These are phyloP conservation scores for Boletus subparvulus DNA, from an alignment of 768 basidiomycete genomes.

Conservation along the genomic window DNA sequence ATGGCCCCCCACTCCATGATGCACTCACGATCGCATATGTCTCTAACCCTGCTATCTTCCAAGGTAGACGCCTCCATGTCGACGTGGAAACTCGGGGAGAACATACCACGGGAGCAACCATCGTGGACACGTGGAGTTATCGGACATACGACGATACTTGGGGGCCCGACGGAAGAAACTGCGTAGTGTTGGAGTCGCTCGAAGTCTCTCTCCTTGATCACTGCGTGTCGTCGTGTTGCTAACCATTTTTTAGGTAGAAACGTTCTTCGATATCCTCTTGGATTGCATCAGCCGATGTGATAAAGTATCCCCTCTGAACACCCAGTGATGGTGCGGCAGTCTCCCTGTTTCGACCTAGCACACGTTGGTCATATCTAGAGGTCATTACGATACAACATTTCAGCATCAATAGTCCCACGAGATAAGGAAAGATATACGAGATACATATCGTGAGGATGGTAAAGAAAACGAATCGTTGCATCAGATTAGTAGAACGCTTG, in stretches of 20 bases:
- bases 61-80: constrained; percentile 63
- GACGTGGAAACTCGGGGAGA: constrained; percentile 75
- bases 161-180: constrained; percentile 76
- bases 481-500: background rate
- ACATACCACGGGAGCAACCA: constrained; percentile 72
- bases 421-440: background rate
- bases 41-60: constrained; percentile 65
- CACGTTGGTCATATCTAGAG: background rate
- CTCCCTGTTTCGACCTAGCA: background rate
- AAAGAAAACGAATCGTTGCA: background rate
- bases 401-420: background rate
- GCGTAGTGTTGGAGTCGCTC: constrained; percentile 63
- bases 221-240: background rate
- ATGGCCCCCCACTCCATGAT: constrained; percentile 88
- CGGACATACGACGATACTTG: constrained; percentile 59
- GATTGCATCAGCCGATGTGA: constrained; percentile 62
- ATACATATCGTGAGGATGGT: background rate
- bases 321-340: background rate
- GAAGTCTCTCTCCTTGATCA: constrained; percentile 52
- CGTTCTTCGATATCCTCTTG: constrained; percentile 66
- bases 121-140: constrained; percentile 77
- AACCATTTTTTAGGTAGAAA: constrained; percentile 46
- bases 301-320: constrained; percentile 57
- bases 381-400: background rate
- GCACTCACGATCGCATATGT: constrained; percentile 80